Evolutionary conservation across 768 basidiomycete genomes (phyloP).

Genomic region (Gloeophyllum trabeum): DNA sequence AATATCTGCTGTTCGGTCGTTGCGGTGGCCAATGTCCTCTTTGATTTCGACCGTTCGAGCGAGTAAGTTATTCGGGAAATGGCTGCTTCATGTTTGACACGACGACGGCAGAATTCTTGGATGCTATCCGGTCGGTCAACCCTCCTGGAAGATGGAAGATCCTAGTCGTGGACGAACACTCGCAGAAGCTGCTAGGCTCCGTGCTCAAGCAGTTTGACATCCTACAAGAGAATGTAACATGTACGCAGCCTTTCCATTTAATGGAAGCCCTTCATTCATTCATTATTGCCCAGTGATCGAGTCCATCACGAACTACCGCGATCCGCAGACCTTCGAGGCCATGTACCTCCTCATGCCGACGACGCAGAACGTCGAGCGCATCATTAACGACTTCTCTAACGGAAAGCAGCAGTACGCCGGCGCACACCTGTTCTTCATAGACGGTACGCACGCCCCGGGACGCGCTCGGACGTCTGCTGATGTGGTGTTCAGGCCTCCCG

Average conservation of each 20-base stretch:
- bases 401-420: slow-evolving; percentile 64
- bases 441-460: slow-evolving; percentile 39
- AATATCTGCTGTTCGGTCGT: no score
- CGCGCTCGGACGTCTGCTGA: background rate
- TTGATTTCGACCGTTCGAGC: no score
- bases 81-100: no score
- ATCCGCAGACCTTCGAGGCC: slow-evolving; percentile 83
- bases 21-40: no score
- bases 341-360: slow-evolving; percentile 94
- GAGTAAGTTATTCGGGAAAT: no score
- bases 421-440: slow-evolving; percentile 90
- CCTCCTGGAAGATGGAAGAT: slow-evolving; percentile 93
- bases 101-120: slow-evolving; percentile 82
- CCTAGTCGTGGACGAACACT: slow-evolving; percentile 90
- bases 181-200: slow-evolving; percentile 71
- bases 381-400: slow-evolving; percentile 73
- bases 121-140: slow-evolving; percentile 77
- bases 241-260: slow-evolving; percentile 35
- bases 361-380: slow-evolving; percentile 82
- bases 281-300: slow-evolving; percentile 63
- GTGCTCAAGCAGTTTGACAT: slow-evolving; percentile 93
- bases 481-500: slow-evolving; percentile 43
- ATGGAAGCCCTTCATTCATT: background rate
- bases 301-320: slow-evolving; percentile 72
- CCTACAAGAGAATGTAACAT: slow-evolving; percentile 89